Percentiles rank a stretch among this genome's conserved stretches.
Conservation (phyloP, 345 rosid genomes). For the Euphorbia pulcherrima region DNA sequence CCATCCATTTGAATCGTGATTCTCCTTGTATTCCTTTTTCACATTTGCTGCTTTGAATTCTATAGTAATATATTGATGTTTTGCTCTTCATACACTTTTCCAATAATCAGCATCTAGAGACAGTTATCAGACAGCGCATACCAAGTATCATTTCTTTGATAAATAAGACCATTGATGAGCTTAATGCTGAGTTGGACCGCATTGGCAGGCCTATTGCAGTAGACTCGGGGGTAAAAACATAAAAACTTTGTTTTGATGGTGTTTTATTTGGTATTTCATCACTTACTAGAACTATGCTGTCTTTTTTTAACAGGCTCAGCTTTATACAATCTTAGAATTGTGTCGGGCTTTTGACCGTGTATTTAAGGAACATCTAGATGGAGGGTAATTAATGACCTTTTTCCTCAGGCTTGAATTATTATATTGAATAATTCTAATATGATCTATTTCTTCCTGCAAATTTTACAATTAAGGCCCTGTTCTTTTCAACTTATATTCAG, state of each 20-base stretch:
- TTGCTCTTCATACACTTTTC: constrained; percentile 13
- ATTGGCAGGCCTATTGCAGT: constrained; percentile 96
- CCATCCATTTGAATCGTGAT: neutral
- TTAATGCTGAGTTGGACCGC: constrained; percentile 93
- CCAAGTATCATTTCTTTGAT: constrained; percentile 95
- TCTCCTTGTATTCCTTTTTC: neutral
- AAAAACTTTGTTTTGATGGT: constrained; percentile 13
- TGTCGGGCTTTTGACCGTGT: constrained; percentile 98
- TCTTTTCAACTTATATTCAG: no score
- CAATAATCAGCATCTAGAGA: constrained; percentile 71
- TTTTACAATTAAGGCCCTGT: no score
- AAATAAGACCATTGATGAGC: constrained; percentile 92
- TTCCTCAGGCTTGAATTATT: constrained; percentile 8
- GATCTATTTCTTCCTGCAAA: neutral
- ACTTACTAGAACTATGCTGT: constrained; percentile 14
- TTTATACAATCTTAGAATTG: constrained; percentile 87
- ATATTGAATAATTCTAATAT: constrained; percentile 11
- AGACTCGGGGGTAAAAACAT: constrained; percentile 88
- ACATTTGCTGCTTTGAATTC: neutral
- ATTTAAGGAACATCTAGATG: constrained; percentile 97
- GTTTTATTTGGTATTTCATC: neutral
- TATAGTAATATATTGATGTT: constrained; percentile 8
- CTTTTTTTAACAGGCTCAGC: constrained; percentile 63
- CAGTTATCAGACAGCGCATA: constrained; percentile 88
- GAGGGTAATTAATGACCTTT: constrained; percentile 61